These are phyloP conservation scores for Setaria viridis DNA, from an alignment of 202 grass and related monocot genomes.

Conservation along the genomic window DNA sequence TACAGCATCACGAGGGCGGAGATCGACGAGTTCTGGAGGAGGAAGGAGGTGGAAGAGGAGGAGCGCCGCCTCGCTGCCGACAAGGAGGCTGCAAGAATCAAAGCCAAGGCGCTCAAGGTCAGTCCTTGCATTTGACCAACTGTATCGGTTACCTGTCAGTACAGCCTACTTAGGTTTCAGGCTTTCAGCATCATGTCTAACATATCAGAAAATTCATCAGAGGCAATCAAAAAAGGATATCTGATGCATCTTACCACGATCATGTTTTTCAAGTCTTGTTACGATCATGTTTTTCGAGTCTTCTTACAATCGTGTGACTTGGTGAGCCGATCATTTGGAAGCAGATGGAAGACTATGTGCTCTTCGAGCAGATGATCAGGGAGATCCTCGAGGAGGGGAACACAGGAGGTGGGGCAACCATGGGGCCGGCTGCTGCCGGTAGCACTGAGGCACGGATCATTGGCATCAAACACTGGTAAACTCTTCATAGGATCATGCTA, in stretches of 20 bases:
- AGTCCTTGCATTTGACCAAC: constrained; percentile 8
- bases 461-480: constrained; percentile 84
- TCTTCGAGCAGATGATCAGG: constrained; percentile 69
- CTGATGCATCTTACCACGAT: neutral
- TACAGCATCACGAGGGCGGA: constrained; percentile 71
- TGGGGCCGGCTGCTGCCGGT: neutral
- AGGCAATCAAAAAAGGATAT: neutral
- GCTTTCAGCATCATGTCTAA: neutral
- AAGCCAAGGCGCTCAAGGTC: constrained; percentile 70
- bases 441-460: constrained; percentile 38
- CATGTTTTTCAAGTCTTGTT: neutral
- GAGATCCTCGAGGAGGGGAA: constrained; percentile 52
- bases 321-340: constrained; percentile 5
- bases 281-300: too few species aligned
- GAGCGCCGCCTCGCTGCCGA: constrained; percentile 64
- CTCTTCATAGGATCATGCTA: neutral
- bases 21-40: constrained; percentile 78
- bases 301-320: neutral
- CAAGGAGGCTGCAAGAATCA: constrained; percentile 79
- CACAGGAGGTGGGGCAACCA: constrained; percentile 16
- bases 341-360: constrained; percentile 77
- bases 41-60: constrained; percentile 68
- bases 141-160: neutral
- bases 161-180: neutral
- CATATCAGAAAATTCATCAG: constrained; percentile 7